Evolutionary conservation across 306 rosid genomes (phyloP).

Genomic region (Cajanus cajan): DNA sequence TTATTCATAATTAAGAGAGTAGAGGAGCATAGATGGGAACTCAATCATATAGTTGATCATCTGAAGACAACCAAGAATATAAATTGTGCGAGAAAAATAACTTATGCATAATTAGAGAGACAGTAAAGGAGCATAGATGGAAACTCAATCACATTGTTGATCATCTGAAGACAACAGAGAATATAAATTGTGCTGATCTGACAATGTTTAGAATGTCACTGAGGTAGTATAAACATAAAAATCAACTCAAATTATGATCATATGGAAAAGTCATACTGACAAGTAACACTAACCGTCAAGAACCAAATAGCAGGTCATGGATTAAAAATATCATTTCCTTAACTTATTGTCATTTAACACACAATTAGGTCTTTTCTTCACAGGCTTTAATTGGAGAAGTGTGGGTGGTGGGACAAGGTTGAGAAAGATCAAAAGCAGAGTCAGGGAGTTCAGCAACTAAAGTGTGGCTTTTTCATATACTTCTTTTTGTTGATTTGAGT

Average conservation of each 20-base stretch:
- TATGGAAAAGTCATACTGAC: background rate
- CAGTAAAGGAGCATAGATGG: background rate
- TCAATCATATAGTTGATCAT: background rate
- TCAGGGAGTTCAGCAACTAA: background rate
- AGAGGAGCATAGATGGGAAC: background rate
- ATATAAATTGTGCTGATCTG: background rate
- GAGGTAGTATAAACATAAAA: background rate
- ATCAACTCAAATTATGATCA: background rate
- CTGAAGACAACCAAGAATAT: background rate
- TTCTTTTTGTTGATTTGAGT: background rate
- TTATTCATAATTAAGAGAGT: background rate
- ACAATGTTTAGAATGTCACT: background rate
- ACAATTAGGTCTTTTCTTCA: background rate
- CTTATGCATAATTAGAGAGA: background rate
- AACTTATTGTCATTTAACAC: background rate
- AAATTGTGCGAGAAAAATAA: background rate
- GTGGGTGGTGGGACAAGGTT: background rate
- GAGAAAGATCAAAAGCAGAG: background rate
- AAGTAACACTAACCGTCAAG: background rate
- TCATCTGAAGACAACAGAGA: background rate
- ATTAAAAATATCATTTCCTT: background rate
- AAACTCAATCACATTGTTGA: background rate
- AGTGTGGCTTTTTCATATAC: background rate
- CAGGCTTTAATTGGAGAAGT: background rate
- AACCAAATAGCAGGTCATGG: conserved; percentile 1